phyloP scores from a whole-genome alignment of 257 asterid species.

The Verbena officinalis region DNA sequence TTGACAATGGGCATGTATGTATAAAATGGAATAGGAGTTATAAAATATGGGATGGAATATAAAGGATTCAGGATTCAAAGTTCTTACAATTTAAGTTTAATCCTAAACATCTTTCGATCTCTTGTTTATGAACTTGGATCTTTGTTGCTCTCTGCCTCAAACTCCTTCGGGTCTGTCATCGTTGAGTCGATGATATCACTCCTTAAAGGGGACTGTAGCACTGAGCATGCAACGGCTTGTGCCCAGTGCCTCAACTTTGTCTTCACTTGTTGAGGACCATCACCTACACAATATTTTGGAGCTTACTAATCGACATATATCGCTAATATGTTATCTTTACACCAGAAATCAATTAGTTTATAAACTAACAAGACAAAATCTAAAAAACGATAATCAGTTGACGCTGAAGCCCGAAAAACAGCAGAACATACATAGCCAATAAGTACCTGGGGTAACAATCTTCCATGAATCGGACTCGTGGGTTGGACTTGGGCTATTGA shows the following conservation, averaged over 20 bases:
- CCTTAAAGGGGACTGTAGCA: conserved; percentile 54
- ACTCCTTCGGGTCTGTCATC: not conserved
- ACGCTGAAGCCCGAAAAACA: no score
- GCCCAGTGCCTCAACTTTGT: conserved; percentile 80
- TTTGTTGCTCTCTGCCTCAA: not conserved
- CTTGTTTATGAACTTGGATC: not conserved
- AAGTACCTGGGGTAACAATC: conserved; percentile 48
- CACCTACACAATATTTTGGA: conserved; percentile 43
- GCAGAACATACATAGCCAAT: not conserved
- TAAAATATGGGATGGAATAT: no score
- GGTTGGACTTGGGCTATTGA: conserved; percentile 23
- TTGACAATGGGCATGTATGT: no score
- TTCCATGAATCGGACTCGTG: conserved; percentile 51
- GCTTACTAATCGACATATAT: not conserved
- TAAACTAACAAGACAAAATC: no score
- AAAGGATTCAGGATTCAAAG: no score
- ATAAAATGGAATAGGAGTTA: no score
- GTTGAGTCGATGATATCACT: conserved; percentile 24
- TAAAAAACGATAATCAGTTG: no score
- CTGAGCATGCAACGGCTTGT: conserved; percentile 75
- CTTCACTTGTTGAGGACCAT: conserved; percentile 66
- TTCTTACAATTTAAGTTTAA: no score
- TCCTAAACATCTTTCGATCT: no score
- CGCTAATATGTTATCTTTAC: no score
- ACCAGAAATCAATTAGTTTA: no score